Evolutionary conservation across 2,329 filamentous ascomycete genomes (phyloP), one percentile per base, ranked within the genome.

Genomic region (Cladophialophora carrionii): DNA sequence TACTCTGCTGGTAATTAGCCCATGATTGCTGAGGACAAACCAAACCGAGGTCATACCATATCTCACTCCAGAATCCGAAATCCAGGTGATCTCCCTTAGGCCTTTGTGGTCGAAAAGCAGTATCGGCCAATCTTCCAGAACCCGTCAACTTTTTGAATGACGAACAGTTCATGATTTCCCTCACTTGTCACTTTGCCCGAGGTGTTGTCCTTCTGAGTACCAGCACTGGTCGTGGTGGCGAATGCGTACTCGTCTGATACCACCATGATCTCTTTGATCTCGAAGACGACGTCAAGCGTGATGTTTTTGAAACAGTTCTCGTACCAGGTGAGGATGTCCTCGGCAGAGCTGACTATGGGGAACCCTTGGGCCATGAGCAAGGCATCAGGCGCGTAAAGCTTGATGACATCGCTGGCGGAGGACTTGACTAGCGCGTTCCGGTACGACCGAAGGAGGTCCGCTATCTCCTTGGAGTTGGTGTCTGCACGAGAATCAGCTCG

Each of bases 281-380:
- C 52, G 29, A 54, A 54, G 14, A 54, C 52, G 52, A 54, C 52
- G 17, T 54, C 52, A 1, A 54, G 52, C 12, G 52, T 54, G 29
- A 54, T 54, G 52, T 10, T 29, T 32, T 34, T 54, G 29, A 54
- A 54, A n/a, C 52, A 54, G 29, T 54, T 54, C 52, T 54, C 52
- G 29, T 54, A 54, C 52, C 52, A 54, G 52, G 29, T 17, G 24
- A 54, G 52, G 17, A 54, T 54, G n/a, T 54, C 52, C 52, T 34
- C 17, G 17, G 52, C 12, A 20, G 52, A 54, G 29, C 52, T 34
- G 29, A 54, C 52, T 10, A 54, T 54, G 7, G 52, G 52, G 34
- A 54, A 54, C 9, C 29, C 52, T 34, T 54, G 52, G 4, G 52
- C 52, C 52, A 54, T 54, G 52, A 54, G 52, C 24, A 54, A 29